Evolutionary conservation across 2,329 filamentous ascomycete genomes (phyloP), one percentile per base, ranked within the genome.

Genomic region (Gnomoniopsis smithogilvyi): DNA sequence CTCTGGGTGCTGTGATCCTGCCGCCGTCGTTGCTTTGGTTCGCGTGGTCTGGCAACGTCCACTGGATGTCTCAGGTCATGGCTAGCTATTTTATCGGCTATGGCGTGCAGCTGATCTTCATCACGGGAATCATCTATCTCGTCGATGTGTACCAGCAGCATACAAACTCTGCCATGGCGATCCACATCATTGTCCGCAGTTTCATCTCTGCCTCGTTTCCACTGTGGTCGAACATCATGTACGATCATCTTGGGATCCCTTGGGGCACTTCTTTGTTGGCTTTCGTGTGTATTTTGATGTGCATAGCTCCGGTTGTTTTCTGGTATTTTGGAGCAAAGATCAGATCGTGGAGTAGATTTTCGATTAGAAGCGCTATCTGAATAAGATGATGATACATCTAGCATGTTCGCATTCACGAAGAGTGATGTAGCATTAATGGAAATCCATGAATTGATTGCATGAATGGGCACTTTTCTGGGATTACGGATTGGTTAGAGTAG

Each of bases 11-110:
- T 6, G 58, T 77, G 1, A 63, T 81, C 3, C 67, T 78, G 1
- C 75, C 78, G 1, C 69, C 73, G 10, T 76, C 78, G 1, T 68
- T 83, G 24, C 80, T 82, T 63, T 80, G 77, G 78, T 82, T 82
- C 60, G 78, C 74, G 0, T 82, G 78, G 79, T 80, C 79, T 0
- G 70, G 68, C 12, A 69, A 64, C 22, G 60, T 58, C 15, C 59
- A 64, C 17, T 58, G 63, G 38, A 56, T 56, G 11, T 56, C 34
- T 12, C 61, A 66, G 51, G 58, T 65, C 6, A 54, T 66, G 21
- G 63, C 64, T 19, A 59, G 60, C 15, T 41, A 41, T 12, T 41
- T 41, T 14, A n/a, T 41, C 34, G 65, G 65, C 7, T 50, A 62
- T 1, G 60, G 60, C 1, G 43, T 67, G 26, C 56, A 60, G 55